Evolutionary conservation across 768 basidiomycete genomes (phyloP), one percentile per base, ranked within the genome.

Genomic region (Mycena belliarum): DNA sequence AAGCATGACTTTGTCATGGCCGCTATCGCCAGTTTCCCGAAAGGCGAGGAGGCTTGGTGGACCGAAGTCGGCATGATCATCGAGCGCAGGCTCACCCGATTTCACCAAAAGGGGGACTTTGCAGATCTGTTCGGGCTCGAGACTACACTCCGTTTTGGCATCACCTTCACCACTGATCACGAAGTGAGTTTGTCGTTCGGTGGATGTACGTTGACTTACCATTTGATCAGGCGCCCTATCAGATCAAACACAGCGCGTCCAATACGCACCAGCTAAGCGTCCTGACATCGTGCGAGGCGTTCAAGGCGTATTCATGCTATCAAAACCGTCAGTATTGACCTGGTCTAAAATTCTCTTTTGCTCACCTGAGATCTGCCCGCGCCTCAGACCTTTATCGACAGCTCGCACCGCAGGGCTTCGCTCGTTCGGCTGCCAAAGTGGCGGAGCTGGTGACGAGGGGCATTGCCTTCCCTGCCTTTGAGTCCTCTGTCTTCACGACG

Each of bases 291-390:
- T 4, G 55, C 21, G 40, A 15, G 2, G 16, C 20, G 15, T 57
- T 43, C 23, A 8, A 29, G 6, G 33, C 32, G 5, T 9, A 49
- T 1, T 43, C 55, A 0, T 48, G 6, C 23, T 57, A 35, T 5
- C 55, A 57, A 18, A 57, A 49, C 12, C 48, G 55, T 57, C 3
- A 57, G 55, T 45, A 32, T 32, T n/a, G n/a, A n/a, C n/a, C n/a
- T n/a, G n/a, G n/a, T n/a, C n/a, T n/a, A n/a, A n/a, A 32, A 32
- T 32, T 32, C 29, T n/a, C 29, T 32, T 32, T 32, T 32, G 12
- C 12, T 32, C 12, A 12, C 29, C 12, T 35, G 12, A 35, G 33
- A 14, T 35, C 33, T 35, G 9, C 11, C 33, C 12, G 4, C 16
- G 33, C 7, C 3, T 35, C 37, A 38, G 37, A 38, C 12, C 3